Evolutionary conservation across 305 asterid genomes (phyloP).

Genomic region (Fraxinus greggii): DNA sequence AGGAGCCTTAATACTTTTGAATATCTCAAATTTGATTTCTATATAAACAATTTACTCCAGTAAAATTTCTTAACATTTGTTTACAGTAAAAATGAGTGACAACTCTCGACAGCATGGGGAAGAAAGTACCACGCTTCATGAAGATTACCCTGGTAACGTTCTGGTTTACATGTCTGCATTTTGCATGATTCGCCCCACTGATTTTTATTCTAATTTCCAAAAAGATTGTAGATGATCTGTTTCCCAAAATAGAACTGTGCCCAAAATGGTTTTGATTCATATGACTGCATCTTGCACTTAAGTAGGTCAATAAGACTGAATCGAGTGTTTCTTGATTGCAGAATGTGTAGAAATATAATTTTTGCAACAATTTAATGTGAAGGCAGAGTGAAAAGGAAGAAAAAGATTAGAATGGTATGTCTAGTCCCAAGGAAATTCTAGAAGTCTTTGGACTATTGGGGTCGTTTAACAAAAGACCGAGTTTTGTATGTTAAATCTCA

Average conservation of each 20-base stretch:
- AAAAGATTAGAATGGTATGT: neutral
- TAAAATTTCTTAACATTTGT: conserved; percentile 22
- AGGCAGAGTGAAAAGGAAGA: neutral
- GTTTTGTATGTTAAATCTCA: neutral
- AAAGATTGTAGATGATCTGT: neutral
- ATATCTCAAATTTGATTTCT: neutral
- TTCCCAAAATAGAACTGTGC: neutral
- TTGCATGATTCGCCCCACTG: neutral
- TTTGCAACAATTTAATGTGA: neutral
- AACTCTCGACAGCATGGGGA: conserved; percentile 44
- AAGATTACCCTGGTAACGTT: conserved; percentile 53
- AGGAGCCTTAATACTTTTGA: neutral
- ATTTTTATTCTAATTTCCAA: neutral
- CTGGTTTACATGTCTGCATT: neutral
- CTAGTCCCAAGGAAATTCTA: neutral
- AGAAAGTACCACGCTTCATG: conserved; percentile 47
- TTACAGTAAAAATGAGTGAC: conserved; percentile 54
- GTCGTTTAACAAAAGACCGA: neutral
- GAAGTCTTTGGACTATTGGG: neutral
- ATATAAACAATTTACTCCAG: conserved; percentile 4
- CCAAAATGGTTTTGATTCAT: neutral
- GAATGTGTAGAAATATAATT: neutral
- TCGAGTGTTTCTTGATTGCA: neutral
- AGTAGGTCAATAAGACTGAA: neutral
- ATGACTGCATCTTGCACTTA: neutral